phyloP scores from a whole-genome alignment of 345 rosid species.

The Erodium maritimum region DNA sequence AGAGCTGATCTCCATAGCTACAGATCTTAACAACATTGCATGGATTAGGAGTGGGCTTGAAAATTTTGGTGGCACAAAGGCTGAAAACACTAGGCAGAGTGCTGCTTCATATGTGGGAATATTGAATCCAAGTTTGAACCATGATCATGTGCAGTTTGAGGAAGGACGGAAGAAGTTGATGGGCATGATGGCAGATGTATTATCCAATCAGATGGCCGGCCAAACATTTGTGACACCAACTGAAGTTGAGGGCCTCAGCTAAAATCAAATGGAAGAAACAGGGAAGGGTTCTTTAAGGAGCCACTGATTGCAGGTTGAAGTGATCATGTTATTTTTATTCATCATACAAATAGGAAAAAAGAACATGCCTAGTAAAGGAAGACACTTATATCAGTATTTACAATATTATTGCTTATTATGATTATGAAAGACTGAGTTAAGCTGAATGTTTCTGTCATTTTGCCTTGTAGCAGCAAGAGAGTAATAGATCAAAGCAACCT shows the following conservation, averaged over 20 bases:
- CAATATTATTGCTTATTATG: too few species aligned
- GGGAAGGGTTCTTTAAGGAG: slow-evolving; percentile 5
- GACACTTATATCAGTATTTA: too few species aligned
- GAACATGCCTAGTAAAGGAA: too few species aligned
- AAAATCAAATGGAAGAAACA: background rate
- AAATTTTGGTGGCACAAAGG: slow-evolving; percentile 15
- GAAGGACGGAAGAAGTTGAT: slow-evolving; percentile 37
- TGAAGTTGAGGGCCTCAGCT: slow-evolving; percentile 38
- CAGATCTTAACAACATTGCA: slow-evolving; percentile 75
- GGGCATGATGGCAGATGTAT: slow-evolving; percentile 24
- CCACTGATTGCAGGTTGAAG: slow-evolving; percentile 1
- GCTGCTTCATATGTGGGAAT: background rate
- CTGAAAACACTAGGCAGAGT: background rate
- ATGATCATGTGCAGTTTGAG: slow-evolving; percentile 18
- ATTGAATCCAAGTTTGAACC: too few species aligned
- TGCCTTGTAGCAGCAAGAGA: too few species aligned
- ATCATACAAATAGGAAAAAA: background rate
- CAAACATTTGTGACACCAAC: too few species aligned
- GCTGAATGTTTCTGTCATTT: too few species aligned
- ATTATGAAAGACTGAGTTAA: background rate
- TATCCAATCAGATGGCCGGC: too few species aligned
- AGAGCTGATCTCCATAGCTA: slow-evolving; percentile 64
- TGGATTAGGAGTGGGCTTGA: slow-evolving; percentile 78
- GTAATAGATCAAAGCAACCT: too few species aligned
- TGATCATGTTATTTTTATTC: slow-evolving; percentile 9